A percentile compares a stretch with the other conserved stretches of the same genome.
phyloP scores from a whole-genome alignment of 257 asterid species.

The Nicotiana benthamiana region DNA sequence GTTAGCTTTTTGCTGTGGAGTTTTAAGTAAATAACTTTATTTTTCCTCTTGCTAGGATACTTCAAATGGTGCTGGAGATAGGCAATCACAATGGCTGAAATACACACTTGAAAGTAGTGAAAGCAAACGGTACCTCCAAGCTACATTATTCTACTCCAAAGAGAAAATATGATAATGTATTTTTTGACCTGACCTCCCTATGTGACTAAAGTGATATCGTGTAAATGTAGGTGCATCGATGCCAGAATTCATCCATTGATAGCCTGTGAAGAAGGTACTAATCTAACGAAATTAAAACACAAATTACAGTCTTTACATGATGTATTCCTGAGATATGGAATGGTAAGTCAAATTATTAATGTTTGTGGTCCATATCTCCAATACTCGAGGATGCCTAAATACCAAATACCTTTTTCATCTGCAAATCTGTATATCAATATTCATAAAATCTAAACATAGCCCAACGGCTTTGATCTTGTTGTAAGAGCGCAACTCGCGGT shows the following conservation, averaged over 20 bases:
- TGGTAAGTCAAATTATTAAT: conserved; percentile 26
- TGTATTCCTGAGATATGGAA: conserved; percentile 34
- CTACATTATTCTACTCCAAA: not conserved
- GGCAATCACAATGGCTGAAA: conserved; percentile 38
- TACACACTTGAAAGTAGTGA: conserved; percentile 38
- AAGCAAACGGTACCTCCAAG: conserved; percentile 38
- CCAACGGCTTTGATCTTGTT: too few species aligned
- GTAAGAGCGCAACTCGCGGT: too few species aligned
- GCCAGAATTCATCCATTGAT: conserved; percentile 39
- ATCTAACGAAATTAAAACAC: conserved; percentile 5
- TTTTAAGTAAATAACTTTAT: not conserved
- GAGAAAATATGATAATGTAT: not conserved
- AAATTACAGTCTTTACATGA: conserved; percentile 13
- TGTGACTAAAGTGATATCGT: not conserved
- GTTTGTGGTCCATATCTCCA: too few species aligned
- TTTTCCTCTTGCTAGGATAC: conserved; percentile 28
- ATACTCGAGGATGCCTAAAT: not conserved
- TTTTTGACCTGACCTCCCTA: too few species aligned
- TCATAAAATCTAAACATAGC: not conserved
- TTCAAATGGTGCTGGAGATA: conserved; percentile 18
- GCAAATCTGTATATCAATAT: not conserved
- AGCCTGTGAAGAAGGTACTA: conserved; percentile 18
- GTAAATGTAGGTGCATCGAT: conserved; percentile 41
- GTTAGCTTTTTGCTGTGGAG: not conserved
- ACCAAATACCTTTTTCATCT: not conserved